Base-by-base conservation (phyloP, 805 yeast genomes). In the Metschnikowia similis region DNA sequence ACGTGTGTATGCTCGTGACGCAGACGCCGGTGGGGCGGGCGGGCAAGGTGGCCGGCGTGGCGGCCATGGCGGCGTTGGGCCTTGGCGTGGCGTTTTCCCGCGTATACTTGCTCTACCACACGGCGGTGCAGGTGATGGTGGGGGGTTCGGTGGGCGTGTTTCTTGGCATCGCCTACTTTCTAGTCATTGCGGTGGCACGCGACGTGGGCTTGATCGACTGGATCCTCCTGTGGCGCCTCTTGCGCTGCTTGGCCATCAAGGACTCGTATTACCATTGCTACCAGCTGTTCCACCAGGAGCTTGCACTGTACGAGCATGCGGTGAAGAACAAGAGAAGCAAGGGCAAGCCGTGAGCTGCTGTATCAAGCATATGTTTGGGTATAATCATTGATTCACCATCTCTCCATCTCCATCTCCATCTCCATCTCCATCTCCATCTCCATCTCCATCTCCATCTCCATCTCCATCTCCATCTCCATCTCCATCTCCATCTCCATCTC, bases 31-130 rank as follows among this genome's bases (percentile, higher is more conserved):
- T 48, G 37, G 14, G 32, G 30, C 30, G 17, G 5, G 2, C 10
- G 16, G 43, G 38, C 8, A 74, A 71, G 48, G 3, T 41, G 4
- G 14, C 42, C 3, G 41, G 37, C 13, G 54, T 70, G 4, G 26
- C 57, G 0, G 59, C 60, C 3, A 54, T 78, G 39, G 47, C 58
- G 8, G 31, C 53, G 4, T 43, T 69, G 53, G 51, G 75, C 59
- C 10, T 64, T 1, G 56, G 78, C 31, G 86, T 90, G 50, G 79
- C 82, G 3, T 77, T 71, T 53, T 87, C 96, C 2, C 72, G 98
- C 48, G 84, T 87, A 29, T 85, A 89, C 62, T 71, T 94, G 48
- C 75, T 79, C 51, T 92, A 94, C 63, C 99, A 92, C 67, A 77
- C 87, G 17, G 47, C 69, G 14, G 71, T 71, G 21, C 99, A 94